phyloP scores from a whole-genome alignment of 2,329 filamentous ascomycete genomes.

The Fusarium irregulare region DNA sequence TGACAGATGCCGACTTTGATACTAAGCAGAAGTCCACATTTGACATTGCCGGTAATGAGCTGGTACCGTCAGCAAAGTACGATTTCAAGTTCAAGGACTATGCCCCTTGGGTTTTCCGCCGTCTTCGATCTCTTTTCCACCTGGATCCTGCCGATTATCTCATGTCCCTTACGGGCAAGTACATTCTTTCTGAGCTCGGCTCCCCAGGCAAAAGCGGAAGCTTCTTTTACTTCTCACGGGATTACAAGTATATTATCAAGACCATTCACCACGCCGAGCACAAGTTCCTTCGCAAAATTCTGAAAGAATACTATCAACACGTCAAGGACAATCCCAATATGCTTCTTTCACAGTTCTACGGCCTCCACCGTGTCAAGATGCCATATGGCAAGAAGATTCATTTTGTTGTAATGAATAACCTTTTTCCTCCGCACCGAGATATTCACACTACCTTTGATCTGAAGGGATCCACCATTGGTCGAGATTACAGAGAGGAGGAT shows the following conservation, averaged over 20 bases:
- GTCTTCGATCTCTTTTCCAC: conserved; percentile 86
- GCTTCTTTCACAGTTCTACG: conserved; percentile 96
- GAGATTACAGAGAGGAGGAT: conserved; percentile 90
- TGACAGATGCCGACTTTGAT: conserved; percentile 92
- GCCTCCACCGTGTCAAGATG: conserved; percentile 96
- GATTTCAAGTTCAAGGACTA: conserved; percentile 99
- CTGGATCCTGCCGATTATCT: conserved; percentile 97
- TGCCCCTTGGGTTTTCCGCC: conserved; percentile 98
- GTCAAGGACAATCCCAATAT: conserved; percentile 96
- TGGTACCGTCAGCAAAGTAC: conserved; percentile 98
- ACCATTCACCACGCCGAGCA: conserved; percentile 97
- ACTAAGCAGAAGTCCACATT: conserved; percentile 98
- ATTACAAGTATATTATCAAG: conserved; percentile 99
- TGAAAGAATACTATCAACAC: conserved; percentile 94
- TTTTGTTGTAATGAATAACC: conserved; percentile 99
- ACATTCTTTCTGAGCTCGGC: conserved; percentile 95
- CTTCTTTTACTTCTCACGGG: conserved; percentile 99
- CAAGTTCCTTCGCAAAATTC: conserved; percentile 84
- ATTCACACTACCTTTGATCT: conserved; percentile 97
- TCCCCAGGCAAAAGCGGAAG: conserved; percentile 98
- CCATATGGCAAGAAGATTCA: conserved; percentile 98
- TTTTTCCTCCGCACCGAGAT: conserved; percentile 96
- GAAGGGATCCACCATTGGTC: conserved; percentile 94
- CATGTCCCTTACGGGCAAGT: conserved; percentile 98
- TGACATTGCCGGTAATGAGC: conserved; percentile 96